Percentiles rank a stretch among this genome's conserved stretches.
These are phyloP conservation scores for Verruconis gallopava DNA, from an alignment of 2,329 filamentous ascomycete genomes.

Conservation along the genomic window DNA sequence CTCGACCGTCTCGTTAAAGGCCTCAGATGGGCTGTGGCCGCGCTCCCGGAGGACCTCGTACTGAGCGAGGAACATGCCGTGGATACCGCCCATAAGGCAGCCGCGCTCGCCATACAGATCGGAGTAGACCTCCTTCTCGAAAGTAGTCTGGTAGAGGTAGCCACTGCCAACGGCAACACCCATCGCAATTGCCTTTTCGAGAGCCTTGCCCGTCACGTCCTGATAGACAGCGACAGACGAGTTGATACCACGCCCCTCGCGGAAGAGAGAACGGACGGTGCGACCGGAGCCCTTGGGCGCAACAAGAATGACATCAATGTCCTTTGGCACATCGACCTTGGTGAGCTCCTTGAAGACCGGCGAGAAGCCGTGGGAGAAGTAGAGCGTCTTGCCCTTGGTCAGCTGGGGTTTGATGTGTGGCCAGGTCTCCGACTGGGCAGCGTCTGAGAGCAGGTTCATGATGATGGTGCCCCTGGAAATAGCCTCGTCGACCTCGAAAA, in stretches of 20 bases:
- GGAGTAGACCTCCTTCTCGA: conserved; percentile 99
- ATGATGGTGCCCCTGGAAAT: conserved; percentile 86
- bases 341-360: conserved; percentile 99
- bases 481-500: conserved; percentile 96
- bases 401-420: conserved; percentile 95
- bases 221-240: conserved; percentile 97
- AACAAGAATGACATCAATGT: conserved; percentile 98
- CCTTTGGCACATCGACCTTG: conserved; percentile 89
- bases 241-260: conserved; percentile 99
- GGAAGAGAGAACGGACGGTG: conserved; percentile 97
- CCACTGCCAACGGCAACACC: conserved; percentile 94
- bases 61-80: conserved; percentile 99
- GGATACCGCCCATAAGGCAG: conserved; percentile 99
- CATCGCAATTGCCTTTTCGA: conserved; percentile 95
- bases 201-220: conserved; percentile 92
- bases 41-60: conserved; percentile 99
- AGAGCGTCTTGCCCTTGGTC: conserved; percentile 99
- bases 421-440: conserved; percentile 98
- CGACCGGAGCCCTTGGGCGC: conserved; percentile 98
- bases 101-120: conserved; percentile 99
- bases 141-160: conserved; percentile 99
- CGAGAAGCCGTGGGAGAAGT: conserved; percentile 99
- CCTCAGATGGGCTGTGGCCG: conserved; percentile 93
- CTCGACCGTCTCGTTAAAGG: conserved; percentile 99
- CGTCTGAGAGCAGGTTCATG: conserved; percentile 98